Percentiles rank a stretch among this genome's conserved stretches.
phyloP scores from a whole-genome alignment of 495 filamentous ascomycete species.

The Cryomyces minteri region DNA sequence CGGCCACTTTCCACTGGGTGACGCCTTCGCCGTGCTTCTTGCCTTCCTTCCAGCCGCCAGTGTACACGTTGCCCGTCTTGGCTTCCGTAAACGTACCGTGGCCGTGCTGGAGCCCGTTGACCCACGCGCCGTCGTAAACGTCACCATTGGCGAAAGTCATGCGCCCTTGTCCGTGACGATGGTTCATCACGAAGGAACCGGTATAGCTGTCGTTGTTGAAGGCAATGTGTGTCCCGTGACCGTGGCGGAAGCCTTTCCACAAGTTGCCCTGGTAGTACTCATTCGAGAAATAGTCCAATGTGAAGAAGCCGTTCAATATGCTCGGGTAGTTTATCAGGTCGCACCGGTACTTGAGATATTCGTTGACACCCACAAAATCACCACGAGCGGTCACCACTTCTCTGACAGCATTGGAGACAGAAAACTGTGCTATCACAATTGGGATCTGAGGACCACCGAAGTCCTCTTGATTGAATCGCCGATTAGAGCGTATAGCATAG shows the following conservation, averaged over 20 bases:
- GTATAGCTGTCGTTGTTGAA: conserved; percentile 34
- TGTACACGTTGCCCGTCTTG: conserved; percentile 42
- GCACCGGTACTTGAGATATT: conserved; percentile 8
- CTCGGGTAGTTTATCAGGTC: conserved; percentile 11
- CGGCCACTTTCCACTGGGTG: conserved; percentile 41
- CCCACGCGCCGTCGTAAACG: conserved; percentile 42
- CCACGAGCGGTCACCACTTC: conserved; percentile 5
- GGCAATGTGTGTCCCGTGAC: conserved; percentile 30
- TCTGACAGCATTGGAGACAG: conserved; percentile 5
- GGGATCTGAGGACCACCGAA: conserved; percentile 3
- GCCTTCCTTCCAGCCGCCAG: conserved; percentile 42
- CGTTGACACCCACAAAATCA: conserved; percentile 5
- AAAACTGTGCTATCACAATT: conserved; percentile 10
- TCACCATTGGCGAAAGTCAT: conserved; percentile 45
- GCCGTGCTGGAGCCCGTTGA: conserved; percentile 35
- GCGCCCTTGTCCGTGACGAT: conserved; percentile 31
- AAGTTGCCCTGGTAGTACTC: conserved; percentile 18
- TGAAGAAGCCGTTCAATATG: conserved; percentile 9
- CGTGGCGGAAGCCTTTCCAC: conserved; percentile 13
- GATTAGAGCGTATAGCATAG: conserved; percentile 4
- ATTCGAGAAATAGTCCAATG: conserved; percentile 14
- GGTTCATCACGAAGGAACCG: conserved; percentile 33
- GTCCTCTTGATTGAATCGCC: conserved; percentile 12
- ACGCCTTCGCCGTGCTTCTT: conserved; percentile 44
- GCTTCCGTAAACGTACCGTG: conserved; percentile 39